Evolutionary conservation across 306 rosid species (phyloP).

Genomic region (Herpetospermum pedunculosum): DNA sequence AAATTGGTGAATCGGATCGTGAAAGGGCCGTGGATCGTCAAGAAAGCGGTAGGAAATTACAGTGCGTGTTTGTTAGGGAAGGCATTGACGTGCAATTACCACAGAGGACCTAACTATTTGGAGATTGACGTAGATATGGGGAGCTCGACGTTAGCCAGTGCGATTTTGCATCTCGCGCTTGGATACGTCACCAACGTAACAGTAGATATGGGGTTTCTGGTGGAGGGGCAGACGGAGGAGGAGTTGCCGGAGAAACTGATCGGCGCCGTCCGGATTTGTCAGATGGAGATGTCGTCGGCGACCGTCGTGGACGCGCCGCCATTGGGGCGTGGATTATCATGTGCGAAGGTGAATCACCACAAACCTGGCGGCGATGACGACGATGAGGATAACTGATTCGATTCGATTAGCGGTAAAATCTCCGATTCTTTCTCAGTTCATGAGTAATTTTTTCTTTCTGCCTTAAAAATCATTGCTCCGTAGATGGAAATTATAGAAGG

Average conservation of each 20-base stretch:
- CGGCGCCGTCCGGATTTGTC: constrained; percentile 78
- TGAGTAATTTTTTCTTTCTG: not conserved
- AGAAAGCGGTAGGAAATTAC: constrained; percentile 71
- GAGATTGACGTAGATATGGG: constrained; percentile 92
- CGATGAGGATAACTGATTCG: not conserved
- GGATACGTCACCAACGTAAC: constrained; percentile 73
- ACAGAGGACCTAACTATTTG: constrained; percentile 55
- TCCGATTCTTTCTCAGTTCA: not conserved
- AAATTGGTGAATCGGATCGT: constrained; percentile 88
- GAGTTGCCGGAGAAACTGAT: constrained; percentile 74
- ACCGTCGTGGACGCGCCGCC: constrained; percentile 31
- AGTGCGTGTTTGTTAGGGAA: constrained; percentile 78
- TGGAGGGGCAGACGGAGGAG: constrained; percentile 74
- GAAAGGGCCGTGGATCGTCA: constrained; percentile 92
- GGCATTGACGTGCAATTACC: constrained; percentile 79
- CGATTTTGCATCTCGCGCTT: constrained; percentile 67
- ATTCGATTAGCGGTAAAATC: not conserved
- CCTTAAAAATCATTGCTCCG: not conserved
- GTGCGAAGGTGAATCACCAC: constrained; percentile 48
- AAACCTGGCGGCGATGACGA: constrained; percentile 23
- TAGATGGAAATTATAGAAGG: not conserved
- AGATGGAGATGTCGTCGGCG: constrained; percentile 81
- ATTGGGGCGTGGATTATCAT: constrained; percentile 29
- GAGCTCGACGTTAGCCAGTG: constrained; percentile 74
- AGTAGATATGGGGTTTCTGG: constrained; percentile 82